Evolutionary conservation across 225 moss, liverwort and hornwort genomes (phyloP).

Genomic region (Straminergon stramineum): DNA sequence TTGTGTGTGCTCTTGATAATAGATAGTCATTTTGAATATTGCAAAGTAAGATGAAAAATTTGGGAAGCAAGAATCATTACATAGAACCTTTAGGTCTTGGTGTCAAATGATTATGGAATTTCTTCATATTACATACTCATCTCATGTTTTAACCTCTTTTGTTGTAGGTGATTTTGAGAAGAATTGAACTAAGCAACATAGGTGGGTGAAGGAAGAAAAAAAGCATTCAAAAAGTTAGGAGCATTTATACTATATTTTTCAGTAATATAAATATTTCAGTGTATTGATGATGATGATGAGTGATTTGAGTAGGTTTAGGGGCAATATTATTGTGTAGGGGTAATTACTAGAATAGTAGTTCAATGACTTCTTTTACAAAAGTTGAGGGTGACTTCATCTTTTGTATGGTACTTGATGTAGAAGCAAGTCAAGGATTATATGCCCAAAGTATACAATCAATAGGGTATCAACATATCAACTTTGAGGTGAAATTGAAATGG

Average conservation of each 20-base stretch:
- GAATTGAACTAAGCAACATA: background rate
- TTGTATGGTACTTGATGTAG: background rate
- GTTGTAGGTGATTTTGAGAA: background rate
- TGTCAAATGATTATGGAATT: background rate
- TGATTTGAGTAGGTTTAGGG: background rate
- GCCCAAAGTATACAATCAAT: background rate
- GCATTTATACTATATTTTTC: background rate
- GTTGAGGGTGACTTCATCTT: background rate
- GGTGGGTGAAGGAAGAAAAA: background rate
- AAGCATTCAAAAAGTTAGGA: background rate
- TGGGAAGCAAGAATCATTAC: background rate
- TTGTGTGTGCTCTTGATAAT: background rate
- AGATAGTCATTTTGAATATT: background rate
- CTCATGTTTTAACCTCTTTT: background rate
- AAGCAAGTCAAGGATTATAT: background rate
- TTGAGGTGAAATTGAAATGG: background rate
- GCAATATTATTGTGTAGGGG: too few species aligned
- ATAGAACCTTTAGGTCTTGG: fast-evolving
- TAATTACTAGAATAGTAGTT: background rate
- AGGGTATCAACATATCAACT: background rate
- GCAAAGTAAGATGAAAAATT: background rate
- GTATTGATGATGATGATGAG: background rate
- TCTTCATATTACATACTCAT: background rate
- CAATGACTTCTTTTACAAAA: background rate
- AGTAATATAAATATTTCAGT: background rate